Evolutionary conservation across 257 asterid genomes (phyloP).

Genomic region (Solanum etuberosum): DNA sequence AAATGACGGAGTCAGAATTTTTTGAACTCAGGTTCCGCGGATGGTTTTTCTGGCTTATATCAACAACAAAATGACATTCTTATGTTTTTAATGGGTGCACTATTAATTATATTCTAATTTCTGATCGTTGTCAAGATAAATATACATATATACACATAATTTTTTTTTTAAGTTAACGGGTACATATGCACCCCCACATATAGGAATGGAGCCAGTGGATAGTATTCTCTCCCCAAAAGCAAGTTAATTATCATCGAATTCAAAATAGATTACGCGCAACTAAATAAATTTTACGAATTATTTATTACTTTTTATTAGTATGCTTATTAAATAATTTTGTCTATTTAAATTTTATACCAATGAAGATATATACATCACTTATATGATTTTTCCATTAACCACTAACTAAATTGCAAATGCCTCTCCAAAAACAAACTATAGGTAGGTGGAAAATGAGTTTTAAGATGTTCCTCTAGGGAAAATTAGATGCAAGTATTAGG

Average conservation of each 20-base stretch:
- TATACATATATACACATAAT: no score
- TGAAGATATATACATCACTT: no score
- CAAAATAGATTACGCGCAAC: neutral
- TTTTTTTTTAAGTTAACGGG: no score
- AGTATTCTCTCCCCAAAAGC: neutral
- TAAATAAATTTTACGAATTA: neutral
- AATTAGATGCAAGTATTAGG: neutral
- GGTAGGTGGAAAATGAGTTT: neutral
- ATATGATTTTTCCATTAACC: neutral
- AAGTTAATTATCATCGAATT: neutral
- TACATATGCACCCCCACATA: no score
- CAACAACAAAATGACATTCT: no score
- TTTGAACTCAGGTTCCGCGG: rapidly evolving
- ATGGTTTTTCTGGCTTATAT: no score
- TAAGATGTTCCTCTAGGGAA: neutral
- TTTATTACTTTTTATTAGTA: neutral
- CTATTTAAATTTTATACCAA: neutral
- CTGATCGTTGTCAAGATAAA: no score
- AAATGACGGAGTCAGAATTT: rapidly evolving
- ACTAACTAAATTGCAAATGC: neutral
- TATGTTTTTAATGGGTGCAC: no score
- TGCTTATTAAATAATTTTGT: neutral
- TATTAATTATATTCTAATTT: no score
- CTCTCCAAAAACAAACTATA: neutral
- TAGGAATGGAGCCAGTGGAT: no score